Base-by-base conservation (phyloP, 2,329 filamentous ascomycete species). In the Acrocalymma vagum region DNA sequence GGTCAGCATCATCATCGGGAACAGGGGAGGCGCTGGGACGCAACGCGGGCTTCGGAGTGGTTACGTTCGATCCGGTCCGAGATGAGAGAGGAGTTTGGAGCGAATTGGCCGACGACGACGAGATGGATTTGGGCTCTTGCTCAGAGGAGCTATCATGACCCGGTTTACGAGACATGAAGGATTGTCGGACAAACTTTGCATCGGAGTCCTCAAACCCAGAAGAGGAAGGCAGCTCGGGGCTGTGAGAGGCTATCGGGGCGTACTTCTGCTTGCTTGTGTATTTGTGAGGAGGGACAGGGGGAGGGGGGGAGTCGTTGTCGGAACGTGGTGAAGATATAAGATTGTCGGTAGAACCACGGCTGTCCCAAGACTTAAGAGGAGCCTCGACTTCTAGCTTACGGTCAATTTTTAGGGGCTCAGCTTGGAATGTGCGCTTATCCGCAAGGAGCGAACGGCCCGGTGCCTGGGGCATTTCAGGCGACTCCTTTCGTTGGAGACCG, bases 331-430 rank as follows among this genome's bases (percentile, higher is more conserved):
- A 68, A 35, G 69, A 67, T 44, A 81, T 76, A 30, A 80, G 63
- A 22, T 74, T 73, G 36, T 81, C 78, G 37, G 69, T 69, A 3
- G 78, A 80, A 34, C 73, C 72, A 36, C 73, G 74, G 53, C 77
- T 80, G 37, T 72, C 74, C 74, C 75, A 79, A 18, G 78, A 80
- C 49, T 75, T 75, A 37, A 77, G 75, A 11, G 78, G 76, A 13
- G 72, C 64, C 37, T 78, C 75, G 13, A 78, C 63, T 20, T 72
- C 60, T 37, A 70, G 62, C 21, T 70, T 69, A 38, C 67, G 67
- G 51, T 78, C 69, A 36, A 73, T 73, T 32, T 67, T 70, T 41
- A 79, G 73, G 8, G 78, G 73, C 35, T 68, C 63, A 6, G 65
- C 56, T 42, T 69, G 65, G 53, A 64, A 64, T 42, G 56, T 55